A percentile compares a stretch with the other conserved stretches of the same genome.
Conservation (phyloP, 495 filamentous ascomycete genomes). For the Aspergillus hancockii region DNA sequence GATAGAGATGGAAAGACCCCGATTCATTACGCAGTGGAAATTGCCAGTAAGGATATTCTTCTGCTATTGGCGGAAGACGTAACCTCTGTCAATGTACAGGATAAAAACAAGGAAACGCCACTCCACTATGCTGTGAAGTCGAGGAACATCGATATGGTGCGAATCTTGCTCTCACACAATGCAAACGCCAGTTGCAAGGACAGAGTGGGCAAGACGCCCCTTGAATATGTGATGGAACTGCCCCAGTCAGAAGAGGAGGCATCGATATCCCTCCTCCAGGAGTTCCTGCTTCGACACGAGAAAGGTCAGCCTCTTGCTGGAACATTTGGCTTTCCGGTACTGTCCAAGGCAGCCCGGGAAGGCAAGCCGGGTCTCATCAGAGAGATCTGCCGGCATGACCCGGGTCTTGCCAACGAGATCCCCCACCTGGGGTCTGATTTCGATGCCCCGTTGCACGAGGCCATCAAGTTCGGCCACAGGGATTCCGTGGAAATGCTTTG, state of each 20-base stretch:
- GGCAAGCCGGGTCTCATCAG: not conserved
- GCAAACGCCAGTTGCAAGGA: not conserved
- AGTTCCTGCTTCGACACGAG: not conserved
- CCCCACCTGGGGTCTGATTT: not conserved
- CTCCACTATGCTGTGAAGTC: conserved; percentile 8
- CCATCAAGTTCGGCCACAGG: not conserved
- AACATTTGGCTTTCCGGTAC: conserved; percentile 3
- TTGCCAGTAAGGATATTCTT: not conserved
- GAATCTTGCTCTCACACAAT: not conserved
- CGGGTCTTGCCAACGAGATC: not conserved
- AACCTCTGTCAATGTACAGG: not conserved
- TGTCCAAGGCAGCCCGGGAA: not conserved
- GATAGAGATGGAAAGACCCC: conserved; percentile 1
- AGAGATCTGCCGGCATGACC: not conserved
- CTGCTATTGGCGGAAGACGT: not conserved
- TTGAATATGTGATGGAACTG: conserved; percentile 5
- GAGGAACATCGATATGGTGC: not conserved
- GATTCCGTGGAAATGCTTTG: not conserved
- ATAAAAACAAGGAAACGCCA: conserved; percentile 3
- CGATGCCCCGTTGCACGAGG: conserved; percentile 1
- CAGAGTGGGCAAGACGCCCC: not conserved
- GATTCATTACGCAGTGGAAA: not conserved
- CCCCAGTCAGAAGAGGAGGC: not conserved
- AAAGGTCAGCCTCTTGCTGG: not conserved
- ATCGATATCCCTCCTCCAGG: not conserved